Base-by-base conservation (phyloP, 345 rosid genomes). In the Physaria fendleri region DNA sequence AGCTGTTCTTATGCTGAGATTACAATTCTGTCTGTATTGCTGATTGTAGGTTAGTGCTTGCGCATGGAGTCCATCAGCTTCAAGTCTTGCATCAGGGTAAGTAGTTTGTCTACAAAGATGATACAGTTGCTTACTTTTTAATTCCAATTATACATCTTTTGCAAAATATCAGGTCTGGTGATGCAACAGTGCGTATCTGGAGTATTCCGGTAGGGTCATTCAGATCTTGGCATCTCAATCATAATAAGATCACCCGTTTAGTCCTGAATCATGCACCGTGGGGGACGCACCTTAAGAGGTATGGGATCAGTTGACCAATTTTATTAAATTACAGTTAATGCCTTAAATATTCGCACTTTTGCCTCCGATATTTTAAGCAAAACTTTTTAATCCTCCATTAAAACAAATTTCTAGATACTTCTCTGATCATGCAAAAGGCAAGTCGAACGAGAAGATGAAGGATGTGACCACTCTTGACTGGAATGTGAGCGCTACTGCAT, bases 381-480 rank as follows among this genome's bases (percentile, higher is more conserved):
- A n/a, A n/a, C n/a, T n/a, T n/a, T n/a, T n/a, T n/a, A n/a, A n/a
- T n/a, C n/a, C n/a, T n/a, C n/a, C n/a, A n/a, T n/a, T n/a, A n/a
- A n/a, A n/a, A n/a, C n/a, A n/a, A n/a, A n/a, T n/a, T n/a, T n/a
- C n/a, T n/a, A n/a, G n/a, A n/a, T n/a, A n/a, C n/a, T n/a, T n/a
- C n/a, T n/a, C n/a, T n/a, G n/a, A n/a, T n/a, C 99, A 94, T 71
- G 93, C 89, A 30, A 94, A 85, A 78, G 97, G 96, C 72, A 82
- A 80, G 71, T 87, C 92, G 34, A 90, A 82, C 63, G 99, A 94
- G 78, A 94, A 94, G 81, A 90, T 95, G 81, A 90, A 90, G 75
- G 99, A 94, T 65, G 97, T 94, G 48, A 94, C 99, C 7, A 90
- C 99, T 25, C 88, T 94, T 40, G 99, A 94, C 77, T 94, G 99